These are phyloP conservation scores for Coemansia sp. DNA, from an alignment of 192 early-diverging fungal genomes.

Conservation along the genomic window DNA sequence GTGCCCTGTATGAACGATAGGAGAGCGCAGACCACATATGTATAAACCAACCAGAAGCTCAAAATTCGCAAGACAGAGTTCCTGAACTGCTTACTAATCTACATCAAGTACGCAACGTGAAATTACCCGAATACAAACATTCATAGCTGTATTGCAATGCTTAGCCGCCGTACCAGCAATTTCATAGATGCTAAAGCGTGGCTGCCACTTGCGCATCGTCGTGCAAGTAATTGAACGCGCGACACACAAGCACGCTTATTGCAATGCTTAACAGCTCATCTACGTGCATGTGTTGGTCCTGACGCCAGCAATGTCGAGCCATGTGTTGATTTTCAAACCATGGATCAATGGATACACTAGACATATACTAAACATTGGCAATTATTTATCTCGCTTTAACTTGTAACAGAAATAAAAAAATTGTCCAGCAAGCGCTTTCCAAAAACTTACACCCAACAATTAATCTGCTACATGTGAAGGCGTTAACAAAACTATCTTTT, in stretches of 20 bases:
- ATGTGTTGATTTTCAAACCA: too few relatives aligned
- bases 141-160: conserved; percentile 29
- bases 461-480: too few relatives aligned
- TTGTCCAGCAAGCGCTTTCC: too few relatives aligned
- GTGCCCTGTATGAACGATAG: background rate
- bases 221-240: conserved; percentile 39
- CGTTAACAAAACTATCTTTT: too few relatives aligned
- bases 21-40: conserved; percentile 24
- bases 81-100: conserved; percentile 15
- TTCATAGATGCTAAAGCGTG: conserved; percentile 9
- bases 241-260: conserved; percentile 14
- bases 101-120: conserved; percentile 20
- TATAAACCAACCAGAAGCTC: conserved; percentile 29
- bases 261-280: conserved; percentile 19
- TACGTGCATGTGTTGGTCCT: conserved; percentile 24
- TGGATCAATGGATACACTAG: too few relatives aligned
- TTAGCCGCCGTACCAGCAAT: conserved; percentile 10
- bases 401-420: too few relatives aligned
- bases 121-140: conserved; percentile 28
- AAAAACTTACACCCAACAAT: too few relatives aligned
- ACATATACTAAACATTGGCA: too few relatives aligned
- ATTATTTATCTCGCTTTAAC: too few relatives aligned
- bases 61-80: conserved; percentile 18
- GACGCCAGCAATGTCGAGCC: background rate
- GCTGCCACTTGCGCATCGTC: conserved; percentile 10